A percentile compares a stretch with the other conserved stretches of the same genome.
phyloP scores from a whole-genome alignment of 2,329 filamentous ascomycete species.

The Stemphylium vesicarium region DNA sequence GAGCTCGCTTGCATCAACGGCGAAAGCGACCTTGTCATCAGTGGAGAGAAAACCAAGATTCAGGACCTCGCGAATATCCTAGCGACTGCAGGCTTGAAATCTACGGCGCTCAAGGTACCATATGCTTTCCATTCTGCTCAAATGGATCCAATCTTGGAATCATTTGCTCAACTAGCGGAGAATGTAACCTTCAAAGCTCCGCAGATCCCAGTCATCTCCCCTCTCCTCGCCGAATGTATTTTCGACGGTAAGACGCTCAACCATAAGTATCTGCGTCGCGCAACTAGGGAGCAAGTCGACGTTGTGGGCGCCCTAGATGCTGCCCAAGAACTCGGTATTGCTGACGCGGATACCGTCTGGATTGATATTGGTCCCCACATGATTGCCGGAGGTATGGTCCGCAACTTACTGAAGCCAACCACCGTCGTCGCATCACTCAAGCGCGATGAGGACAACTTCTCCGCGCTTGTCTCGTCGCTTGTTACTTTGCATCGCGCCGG shows the following conservation, averaged over 20 bases:
- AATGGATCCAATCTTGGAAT: constrained; percentile 53
- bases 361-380: not conserved
- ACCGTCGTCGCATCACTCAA: not conserved
- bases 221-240: constrained; percentile 54
- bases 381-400: not conserved
- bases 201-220: constrained; percentile 45
- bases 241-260: not conserved
- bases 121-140: constrained; percentile 27
- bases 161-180: constrained; percentile 34
- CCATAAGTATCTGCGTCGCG: not conserved
- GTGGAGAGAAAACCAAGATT: constrained; percentile 25
- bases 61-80: not conserved
- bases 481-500: not conserved
- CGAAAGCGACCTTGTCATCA: constrained; percentile 35
- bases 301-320: not conserved
- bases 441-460: not conserved
- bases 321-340: not conserved
- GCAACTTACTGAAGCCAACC: not conserved
- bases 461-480: not conserved
- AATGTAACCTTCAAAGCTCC: constrained; percentile 16
- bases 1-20: constrained; percentile 42
- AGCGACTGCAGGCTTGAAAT: constrained; percentile 2
- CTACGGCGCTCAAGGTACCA: constrained; percentile 14
- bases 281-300: not conserved
- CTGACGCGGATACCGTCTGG: not conserved